phyloP scores from a whole-genome alignment of 257 asterid species.

The Przewalskia tangutica region DNA sequence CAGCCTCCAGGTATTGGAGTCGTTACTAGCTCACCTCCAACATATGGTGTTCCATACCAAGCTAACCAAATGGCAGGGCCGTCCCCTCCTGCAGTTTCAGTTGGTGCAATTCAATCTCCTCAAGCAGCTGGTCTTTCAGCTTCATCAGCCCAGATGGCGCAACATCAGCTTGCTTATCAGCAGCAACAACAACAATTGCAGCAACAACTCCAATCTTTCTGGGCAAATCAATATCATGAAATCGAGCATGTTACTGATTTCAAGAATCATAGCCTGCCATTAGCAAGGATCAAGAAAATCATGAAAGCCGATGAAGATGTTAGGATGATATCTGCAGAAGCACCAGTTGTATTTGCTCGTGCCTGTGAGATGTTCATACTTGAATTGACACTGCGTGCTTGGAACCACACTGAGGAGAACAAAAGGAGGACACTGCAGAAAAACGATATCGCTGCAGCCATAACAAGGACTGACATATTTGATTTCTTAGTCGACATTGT shows the following conservation, averaged over 20 bases:
- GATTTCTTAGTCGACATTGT: conserved; percentile 96
- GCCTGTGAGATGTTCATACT: conserved; percentile 99
- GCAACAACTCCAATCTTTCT: conserved; percentile 72
- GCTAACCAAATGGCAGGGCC: conserved; percentile 60
- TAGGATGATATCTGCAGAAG: conserved; percentile 94
- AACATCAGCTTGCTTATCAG: conserved; percentile 90
- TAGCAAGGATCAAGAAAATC: conserved; percentile 92
- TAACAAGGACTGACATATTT: conserved; percentile 87
- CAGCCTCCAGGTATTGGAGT: conserved; percentile 62
- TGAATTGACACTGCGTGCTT: conserved; percentile 82
- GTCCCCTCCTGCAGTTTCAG: conserved; percentile 43
- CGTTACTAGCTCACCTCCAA: conserved; percentile 52
- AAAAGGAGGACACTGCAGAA: conserved; percentile 94
- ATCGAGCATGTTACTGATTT: conserved; percentile 73
- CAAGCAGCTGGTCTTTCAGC: conserved; percentile 64
- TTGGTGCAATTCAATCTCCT: conserved; percentile 53
- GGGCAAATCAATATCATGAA: conserved; percentile 74
- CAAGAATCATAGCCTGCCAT: conserved; percentile 89
- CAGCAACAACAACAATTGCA: conserved; percentile 91
- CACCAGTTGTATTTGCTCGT: conserved; percentile 86
- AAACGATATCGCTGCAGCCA: conserved; percentile 95
- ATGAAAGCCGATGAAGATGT: conserved; percentile 98
- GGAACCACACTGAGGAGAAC: conserved; percentile 97
- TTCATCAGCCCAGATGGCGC: conserved; percentile 76
- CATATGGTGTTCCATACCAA: conserved; percentile 55